Base-by-base conservation (phyloP, 129 eudicot genomes). In the Glebionis coronaria region DNA sequence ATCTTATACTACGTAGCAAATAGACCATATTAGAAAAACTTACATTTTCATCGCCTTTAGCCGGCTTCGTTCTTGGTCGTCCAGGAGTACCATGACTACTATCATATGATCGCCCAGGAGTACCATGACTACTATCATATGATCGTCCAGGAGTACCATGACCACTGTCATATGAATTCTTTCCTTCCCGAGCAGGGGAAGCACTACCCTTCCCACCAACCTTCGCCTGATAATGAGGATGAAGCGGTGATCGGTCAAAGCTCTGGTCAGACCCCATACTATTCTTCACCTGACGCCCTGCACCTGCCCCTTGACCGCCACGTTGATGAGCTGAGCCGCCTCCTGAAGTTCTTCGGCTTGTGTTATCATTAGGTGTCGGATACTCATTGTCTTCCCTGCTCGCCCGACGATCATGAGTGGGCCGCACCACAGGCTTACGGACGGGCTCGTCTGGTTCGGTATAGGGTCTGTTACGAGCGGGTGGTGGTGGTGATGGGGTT, bases 221-320 rank as follows among this genome's bases (percentile, higher is more conserved):
- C 72, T 76, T 84, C 0, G 86, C 84, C 73, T 85, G 94, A 66
- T 78, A 67, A 61, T 80, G 87, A 0, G 90, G 91, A 76, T 88
- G 98, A 35, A 88, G 78, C 1, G 98, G 98, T 19, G 96, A 92
- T 53, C 83, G 81, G 19, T 82, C 95, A 50, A 82, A 61, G 81
- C 97, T 80, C 15, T 86, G 71, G 44, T 90, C 97, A 3, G 96
- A 89, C 59, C 93, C 97, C 5, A 25, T 59, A 69, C 83, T 79
- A 20, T 59, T 65, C 66, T 79, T 80, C n/a, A 68, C 58, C n/a
- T 85, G 79, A 18, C 96, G 82, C 66, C 79, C 92, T 28, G 75
- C 68, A 73, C 61, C 71, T 0, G 77, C 31, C n/a, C 84, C 84
- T 77, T 84, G 84, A 49, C 87, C 88, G 10, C 82, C 83, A 42